Conservation (phyloP, 2,329 filamentous ascomycete species). For the Acephala macrosclerotiorum region DNA sequence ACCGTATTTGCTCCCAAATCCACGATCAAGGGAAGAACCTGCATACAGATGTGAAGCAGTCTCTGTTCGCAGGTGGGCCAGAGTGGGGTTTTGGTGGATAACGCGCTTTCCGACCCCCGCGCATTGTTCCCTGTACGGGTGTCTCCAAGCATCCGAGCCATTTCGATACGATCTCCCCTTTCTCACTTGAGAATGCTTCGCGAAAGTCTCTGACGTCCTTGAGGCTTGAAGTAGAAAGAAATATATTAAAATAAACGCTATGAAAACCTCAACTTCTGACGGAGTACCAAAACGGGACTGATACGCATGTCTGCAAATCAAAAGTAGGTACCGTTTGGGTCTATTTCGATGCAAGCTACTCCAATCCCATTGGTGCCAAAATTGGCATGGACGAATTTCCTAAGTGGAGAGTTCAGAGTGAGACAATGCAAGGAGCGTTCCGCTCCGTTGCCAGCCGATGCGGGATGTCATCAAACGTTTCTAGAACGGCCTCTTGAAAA, state of each 20-base stretch:
- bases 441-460: neutral
- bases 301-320: too few relatives aligned
- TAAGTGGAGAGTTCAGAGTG: neutral
- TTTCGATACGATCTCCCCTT: neutral
- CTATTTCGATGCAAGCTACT: too few relatives aligned
- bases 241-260: too few relatives aligned
- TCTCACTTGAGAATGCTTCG: neutral
- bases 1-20: neutral
- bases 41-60: slow-evolving; percentile 1
- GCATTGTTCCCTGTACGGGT: neutral
- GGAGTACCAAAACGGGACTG: too few relatives aligned
- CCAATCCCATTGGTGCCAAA: neutral
- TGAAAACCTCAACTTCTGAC: too few relatives aligned
- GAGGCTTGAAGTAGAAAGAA: too few relatives aligned
- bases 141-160: too few relatives aligned
- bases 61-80: slow-evolving; percentile 1
- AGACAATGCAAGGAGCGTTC: neutral
- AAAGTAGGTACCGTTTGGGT: too few relatives aligned
- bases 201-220: too few relatives aligned
- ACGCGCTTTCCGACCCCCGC: neutral
- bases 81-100: neutral
- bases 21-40: neutral
- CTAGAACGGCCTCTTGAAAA: neutral
- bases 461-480: neutral
- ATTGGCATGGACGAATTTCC: neutral